phyloP scores from a whole-genome alignment of 2,329 filamentous ascomycete species.

The Colletotrichum sp. region DNA sequence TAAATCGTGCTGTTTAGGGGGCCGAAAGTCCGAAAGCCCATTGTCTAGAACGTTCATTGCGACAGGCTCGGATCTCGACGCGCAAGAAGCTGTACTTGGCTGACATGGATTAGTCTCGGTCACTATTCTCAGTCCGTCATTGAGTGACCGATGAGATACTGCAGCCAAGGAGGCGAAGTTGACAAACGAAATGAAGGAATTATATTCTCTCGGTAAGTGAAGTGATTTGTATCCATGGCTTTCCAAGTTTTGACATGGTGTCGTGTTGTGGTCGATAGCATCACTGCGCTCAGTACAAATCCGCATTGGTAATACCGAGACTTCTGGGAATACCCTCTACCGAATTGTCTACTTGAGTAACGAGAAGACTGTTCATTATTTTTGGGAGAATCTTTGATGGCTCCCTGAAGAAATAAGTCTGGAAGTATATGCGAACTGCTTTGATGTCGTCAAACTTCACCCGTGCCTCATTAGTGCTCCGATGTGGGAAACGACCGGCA shows the following conservation, averaged over 20 bases:
- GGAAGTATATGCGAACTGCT: too few relatives aligned
- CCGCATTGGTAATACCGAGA: neutral
- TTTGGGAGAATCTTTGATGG: too few relatives aligned
- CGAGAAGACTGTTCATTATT: too few relatives aligned
- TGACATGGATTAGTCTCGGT: neutral
- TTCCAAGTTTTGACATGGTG: neutral
- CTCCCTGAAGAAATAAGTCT: too few relatives aligned
- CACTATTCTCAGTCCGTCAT: neutral
- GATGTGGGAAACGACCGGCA: neutral
- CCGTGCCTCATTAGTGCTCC: neutral
- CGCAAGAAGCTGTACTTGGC: neutral
- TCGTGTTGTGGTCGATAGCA: neutral
- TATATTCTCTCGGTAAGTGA: too few relatives aligned
- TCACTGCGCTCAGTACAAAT: neutral
- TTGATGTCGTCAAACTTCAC: neutral
- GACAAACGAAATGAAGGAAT: neutral
- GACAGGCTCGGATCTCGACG: neutral
- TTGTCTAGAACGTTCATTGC: neutral
- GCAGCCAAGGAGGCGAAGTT: constrained; percentile 2
- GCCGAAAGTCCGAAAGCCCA: neutral
- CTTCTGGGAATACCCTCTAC: neutral
- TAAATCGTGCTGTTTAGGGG: neutral
- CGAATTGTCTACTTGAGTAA: too few relatives aligned
- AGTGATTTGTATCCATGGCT: neutral
- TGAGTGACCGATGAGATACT: neutral